Evolutionary conservation across 2,329 filamentous ascomycete genomes (phyloP), one percentile per base, ranked within the genome.

Genomic region (Raffaelea deltoideospora): DNA sequence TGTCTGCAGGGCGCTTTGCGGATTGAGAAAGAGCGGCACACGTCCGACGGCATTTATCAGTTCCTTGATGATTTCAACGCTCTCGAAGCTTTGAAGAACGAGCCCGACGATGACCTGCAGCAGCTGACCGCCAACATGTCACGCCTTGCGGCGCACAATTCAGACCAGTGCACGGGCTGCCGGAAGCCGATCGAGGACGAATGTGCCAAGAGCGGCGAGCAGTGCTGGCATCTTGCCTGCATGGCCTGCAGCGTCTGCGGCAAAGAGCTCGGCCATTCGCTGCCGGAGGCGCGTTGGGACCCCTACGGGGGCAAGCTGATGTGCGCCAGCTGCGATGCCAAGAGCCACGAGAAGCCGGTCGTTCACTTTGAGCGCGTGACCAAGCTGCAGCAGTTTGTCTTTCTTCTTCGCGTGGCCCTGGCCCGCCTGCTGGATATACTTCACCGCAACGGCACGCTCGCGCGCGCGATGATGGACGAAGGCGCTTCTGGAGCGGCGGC

Each of bases 1-100:
- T 95, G 90, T 52, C 69, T 98, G 21, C 92, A 96, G 54, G 90
- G 88, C 23, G 80, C 90, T 7, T 64, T 98, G 33, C 88, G 86
- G 50, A 71, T 96, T 28, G 90, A 98, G 57, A 78, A 85, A 39
- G 88, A 96, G 50, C 78, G 77, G 34, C 67, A 70, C 36, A 79
- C 70, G 21, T 66, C 80, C 2, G 77, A 81, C 44, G 85, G 84
- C 10, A 63, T 98, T 19, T 79, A 84, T 49, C 68, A 72, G 37
- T 95, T 98, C 54, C 67, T 98, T 32, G 75, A 84, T 38, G 80
- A 90, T 47, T 71, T 98, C 36, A 76, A 76, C 48, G 76, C 86
- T 47, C 72, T 96, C n/a, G 87, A 96, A 41, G 62, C 72, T 2
- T 64, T 82, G 44, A 79, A 84, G 50, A 72, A 69, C 31, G 75